A percentile compares a stretch with the other conserved stretches of the same genome.
phyloP scores from a whole-genome alignment of 129 eudicot genomes.

The Centella asiatica region DNA sequence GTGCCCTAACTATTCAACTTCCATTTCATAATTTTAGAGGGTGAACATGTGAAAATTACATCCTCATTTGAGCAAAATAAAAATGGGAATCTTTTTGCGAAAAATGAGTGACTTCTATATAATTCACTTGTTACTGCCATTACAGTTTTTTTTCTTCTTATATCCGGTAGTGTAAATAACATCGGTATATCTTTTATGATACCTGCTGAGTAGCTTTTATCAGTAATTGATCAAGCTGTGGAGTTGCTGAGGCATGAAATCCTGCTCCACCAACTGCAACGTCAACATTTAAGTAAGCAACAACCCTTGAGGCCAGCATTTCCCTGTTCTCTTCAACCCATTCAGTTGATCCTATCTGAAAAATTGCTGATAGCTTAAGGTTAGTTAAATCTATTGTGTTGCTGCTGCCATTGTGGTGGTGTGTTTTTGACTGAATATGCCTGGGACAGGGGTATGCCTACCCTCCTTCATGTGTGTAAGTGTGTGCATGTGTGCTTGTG shows the following conservation, averaged over 20 bases:
- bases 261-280: conserved; percentile 59
- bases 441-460: too few species aligned
- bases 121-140: neutral
- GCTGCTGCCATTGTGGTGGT: neutral
- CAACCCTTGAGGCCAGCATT: conserved; percentile 57
- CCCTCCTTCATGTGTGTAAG: too few species aligned
- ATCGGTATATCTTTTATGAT: neutral
- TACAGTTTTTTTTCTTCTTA: neutral
- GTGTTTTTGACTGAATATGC: neutral
- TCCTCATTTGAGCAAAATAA: too few species aligned
- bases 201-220: conserved; percentile 70
- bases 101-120: too few species aligned
- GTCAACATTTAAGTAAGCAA: conserved; percentile 84
- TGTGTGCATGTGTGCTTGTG: too few species aligned
- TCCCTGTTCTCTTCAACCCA: conserved; percentile 96
- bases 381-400: neutral
- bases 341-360: conserved; percentile 84
- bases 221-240: conserved; percentile 76
- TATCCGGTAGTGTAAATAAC: neutral
- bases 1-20: too few species aligned
- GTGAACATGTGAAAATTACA: too few species aligned
- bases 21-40: too few species aligned
- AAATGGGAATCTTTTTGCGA: too few species aligned
- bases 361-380: neutral
- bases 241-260: conserved; percentile 65